phyloP scores from a whole-genome alignment of 129 eudicot genomes.

The Flaveria sonorensis region DNA sequence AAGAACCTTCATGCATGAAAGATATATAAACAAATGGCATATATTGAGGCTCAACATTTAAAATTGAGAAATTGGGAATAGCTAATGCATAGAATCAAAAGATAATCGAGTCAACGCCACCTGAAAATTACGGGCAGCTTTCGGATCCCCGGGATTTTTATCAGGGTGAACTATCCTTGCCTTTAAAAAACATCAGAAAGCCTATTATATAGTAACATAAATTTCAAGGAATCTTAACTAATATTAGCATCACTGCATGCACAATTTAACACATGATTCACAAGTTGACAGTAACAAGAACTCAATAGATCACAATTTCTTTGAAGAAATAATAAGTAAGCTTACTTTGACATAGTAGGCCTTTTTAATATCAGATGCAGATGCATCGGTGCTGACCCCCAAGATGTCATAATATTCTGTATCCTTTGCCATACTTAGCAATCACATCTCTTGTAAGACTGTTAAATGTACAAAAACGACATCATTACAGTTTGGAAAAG shows the following conservation, averaged over 20 bases:
- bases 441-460: conserved; percentile 23
- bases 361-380: conserved; percentile 69
- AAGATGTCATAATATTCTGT: conserved; percentile 73
- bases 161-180: conserved; percentile 91
- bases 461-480: conserved; percentile 13
- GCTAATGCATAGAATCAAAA: conserved; percentile 2
- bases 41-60: conserved; percentile 14
- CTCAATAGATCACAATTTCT: background rate
- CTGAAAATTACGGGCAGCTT: conserved; percentile 81
- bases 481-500: background rate
- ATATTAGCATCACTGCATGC: conserved; percentile 20
- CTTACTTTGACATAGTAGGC: conserved; percentile 80
- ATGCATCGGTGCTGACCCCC: conserved; percentile 70
- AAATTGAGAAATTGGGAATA: conserved; percentile 1
- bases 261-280: conserved; percentile 3
- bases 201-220: conserved; percentile 20
- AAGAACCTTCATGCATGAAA: conserved; percentile 53
- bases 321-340: background rate
- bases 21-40: background rate
- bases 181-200: conserved; percentile 38
- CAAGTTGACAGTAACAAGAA: too few relatives aligned
- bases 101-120: conserved; percentile 34
- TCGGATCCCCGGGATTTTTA: conserved; percentile 90
- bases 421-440: conserved; percentile 63
- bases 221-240: background rate